Percentiles rank a stretch among this genome's conserved stretches.
phyloP scores from a whole-genome alignment of 2,329 filamentous ascomycete species.

The Cryphonectria carpinicola region DNA sequence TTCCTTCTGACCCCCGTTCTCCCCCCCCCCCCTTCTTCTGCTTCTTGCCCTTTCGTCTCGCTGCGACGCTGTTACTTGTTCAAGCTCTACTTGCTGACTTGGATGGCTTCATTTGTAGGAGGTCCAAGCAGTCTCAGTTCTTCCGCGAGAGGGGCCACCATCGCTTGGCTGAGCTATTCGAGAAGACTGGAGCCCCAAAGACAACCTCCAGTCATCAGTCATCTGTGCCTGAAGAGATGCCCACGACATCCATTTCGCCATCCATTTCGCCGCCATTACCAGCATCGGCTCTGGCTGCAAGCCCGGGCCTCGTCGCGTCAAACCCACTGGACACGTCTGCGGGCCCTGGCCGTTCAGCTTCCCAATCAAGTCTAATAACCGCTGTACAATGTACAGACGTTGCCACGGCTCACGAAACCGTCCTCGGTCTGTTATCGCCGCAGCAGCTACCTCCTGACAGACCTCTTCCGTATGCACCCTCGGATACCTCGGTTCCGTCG shows the following conservation, averaged over 20 bases:
- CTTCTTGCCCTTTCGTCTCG: not conserved
- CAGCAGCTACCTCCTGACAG: slow-evolving; percentile 18
- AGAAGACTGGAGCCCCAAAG: not conserved
- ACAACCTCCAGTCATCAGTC: not conserved
- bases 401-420: slow-evolving; percentile 9
- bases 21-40: not conserved
- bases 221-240: not conserved
- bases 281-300: not conserved
- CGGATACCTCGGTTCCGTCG: not conserved
- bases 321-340: not conserved
- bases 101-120: not conserved
- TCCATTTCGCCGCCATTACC: not conserved
- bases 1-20: not conserved
- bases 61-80: no score
- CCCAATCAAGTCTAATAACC: not conserved
- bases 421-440: slow-evolving; percentile 16
- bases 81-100: slow-evolving; percentile 5
- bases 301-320: not conserved
- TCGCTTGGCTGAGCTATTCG: not conserved
- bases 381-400: slow-evolving; percentile 1
- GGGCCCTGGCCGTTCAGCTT: not conserved
- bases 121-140: slow-evolving; percentile 6
- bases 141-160: not conserved
- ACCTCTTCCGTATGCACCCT: slow-evolving; percentile 16
- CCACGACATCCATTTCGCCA: not conserved